phyloP scores from a whole-genome alignment of 352 stramenopile genomes.

The Halophytophthora batemanensis region DNA sequence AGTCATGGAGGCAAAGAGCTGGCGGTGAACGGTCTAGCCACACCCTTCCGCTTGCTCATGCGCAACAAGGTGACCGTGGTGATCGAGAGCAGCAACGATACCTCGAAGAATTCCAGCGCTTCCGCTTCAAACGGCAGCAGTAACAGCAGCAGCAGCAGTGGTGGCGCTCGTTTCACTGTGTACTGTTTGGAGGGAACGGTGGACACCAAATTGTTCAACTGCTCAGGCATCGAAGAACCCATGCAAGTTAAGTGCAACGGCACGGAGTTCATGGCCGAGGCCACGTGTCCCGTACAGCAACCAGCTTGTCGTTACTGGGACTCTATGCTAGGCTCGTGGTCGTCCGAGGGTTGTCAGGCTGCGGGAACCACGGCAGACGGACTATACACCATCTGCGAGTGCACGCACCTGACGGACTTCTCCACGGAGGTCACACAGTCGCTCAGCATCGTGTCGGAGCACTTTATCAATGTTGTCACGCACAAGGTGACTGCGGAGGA shows the following conservation, averaged over 20 bases:
- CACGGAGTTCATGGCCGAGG: slow-evolving; percentile 40
- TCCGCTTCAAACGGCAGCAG: slow-evolving; percentile 4
- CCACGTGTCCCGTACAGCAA: slow-evolving; percentile 45
- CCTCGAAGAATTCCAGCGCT: slow-evolving; percentile 1
- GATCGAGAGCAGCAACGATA: slow-evolving; percentile 4
- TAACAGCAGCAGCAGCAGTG: slow-evolving; percentile 5
- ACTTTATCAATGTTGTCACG: slow-evolving; percentile 60
- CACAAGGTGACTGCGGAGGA: slow-evolving; percentile 55
- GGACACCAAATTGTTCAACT: slow-evolving; percentile 58
- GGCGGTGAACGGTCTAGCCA: slow-evolving; percentile 26
- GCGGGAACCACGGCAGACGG: slow-evolving; percentile 54
- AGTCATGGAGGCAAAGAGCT: slow-evolving; percentile 31
- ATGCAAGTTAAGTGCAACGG: slow-evolving; percentile 53
- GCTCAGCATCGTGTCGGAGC: slow-evolving; percentile 44
- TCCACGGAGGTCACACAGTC: slow-evolving; percentile 62
- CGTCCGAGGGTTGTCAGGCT: slow-evolving; percentile 48
- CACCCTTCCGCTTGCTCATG: slow-evolving; percentile 51
- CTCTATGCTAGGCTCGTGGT: slow-evolving; percentile 36
- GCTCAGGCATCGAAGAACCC: slow-evolving; percentile 29
- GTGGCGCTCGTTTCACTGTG: slow-evolving; percentile 33
- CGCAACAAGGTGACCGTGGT: slow-evolving; percentile 40
- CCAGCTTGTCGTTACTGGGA: slow-evolving; percentile 70
- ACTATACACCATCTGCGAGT: slow-evolving; percentile 74
- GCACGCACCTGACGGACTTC: slow-evolving; percentile 74
- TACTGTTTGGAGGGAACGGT: slow-evolving; percentile 42